Conservation (phyloP, 805 yeast species). For the Ogataea pini region DNA sequence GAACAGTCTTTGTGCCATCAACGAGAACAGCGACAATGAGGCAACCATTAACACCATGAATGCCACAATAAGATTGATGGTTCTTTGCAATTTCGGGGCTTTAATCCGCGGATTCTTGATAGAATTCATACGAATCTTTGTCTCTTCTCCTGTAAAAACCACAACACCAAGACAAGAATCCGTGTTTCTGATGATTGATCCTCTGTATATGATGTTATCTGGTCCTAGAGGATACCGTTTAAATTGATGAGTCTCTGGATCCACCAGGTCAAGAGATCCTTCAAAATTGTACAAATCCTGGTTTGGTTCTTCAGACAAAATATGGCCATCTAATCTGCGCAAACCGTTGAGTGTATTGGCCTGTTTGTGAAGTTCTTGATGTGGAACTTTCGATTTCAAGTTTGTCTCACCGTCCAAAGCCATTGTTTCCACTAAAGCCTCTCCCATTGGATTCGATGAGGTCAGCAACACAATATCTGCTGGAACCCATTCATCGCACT, state of each 20-base stretch:
- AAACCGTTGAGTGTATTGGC: constrained; percentile 53
- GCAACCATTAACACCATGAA: constrained; percentile 87
- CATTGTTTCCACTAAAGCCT: constrained; percentile 87
- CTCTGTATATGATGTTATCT: constrained; percentile 86
- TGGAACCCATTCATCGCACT: constrained; percentile 89
- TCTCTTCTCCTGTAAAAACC: constrained; percentile 91
- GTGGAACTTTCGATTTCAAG: constrained; percentile 72
- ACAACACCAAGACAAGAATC: constrained; percentile 73
- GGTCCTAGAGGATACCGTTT: constrained; percentile 64
- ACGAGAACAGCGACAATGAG: constrained; percentile 72
- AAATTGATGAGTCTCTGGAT: constrained; percentile 27
- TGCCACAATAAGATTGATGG: constrained; percentile 78
- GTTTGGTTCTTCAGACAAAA: constrained; percentile 89
- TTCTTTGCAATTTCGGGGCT: constrained; percentile 86
- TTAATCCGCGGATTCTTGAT: constrained; percentile 85
- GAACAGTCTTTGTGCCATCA: constrained; percentile 69
- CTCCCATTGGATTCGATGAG: constrained; percentile 63
- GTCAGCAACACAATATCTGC: constrained; percentile 82
- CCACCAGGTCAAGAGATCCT: constrained; percentile 56
- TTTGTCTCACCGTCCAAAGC: constrained; percentile 98
- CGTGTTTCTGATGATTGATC: constrained; percentile 87
- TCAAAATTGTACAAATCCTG: constrained; percentile 88
- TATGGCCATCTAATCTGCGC: constrained; percentile 48
- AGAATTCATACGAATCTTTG: constrained; percentile 95
- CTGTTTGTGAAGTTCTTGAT: constrained; percentile 55